phyloP scores from a whole-genome alignment of 495 filamentous ascomycete species.

The Talaromyces ruber region DNA sequence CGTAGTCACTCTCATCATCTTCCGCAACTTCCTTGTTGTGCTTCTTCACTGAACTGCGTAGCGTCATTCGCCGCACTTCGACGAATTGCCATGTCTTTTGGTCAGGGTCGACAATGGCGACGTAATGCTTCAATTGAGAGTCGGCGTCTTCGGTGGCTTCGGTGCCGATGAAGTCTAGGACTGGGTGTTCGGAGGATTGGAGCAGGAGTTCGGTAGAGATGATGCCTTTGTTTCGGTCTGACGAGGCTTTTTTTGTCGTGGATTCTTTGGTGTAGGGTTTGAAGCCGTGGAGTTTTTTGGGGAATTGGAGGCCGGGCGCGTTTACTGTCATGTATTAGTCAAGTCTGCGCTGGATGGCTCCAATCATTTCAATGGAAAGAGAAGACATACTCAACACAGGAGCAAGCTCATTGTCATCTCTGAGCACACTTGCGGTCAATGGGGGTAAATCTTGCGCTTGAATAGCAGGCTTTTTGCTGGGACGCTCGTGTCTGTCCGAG shows the following conservation, averaged over 20 bases:
- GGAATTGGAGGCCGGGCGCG: slow-evolving; percentile 55
- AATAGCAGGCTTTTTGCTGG: slow-evolving; percentile 57
- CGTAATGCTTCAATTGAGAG: slow-evolving; percentile 69
- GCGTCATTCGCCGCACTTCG: slow-evolving; percentile 64
- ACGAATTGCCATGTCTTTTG: slow-evolving; percentile 64
- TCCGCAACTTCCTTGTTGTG: slow-evolving; percentile 27
- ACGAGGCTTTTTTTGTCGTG: slow-evolving; percentile 18
- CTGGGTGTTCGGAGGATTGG: slow-evolving; percentile 64
- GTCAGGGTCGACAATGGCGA: slow-evolving; percentile 74
- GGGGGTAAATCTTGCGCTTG: slow-evolving; percentile 33
- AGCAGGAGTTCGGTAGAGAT: slow-evolving; percentile 60
- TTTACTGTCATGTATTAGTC: slow-evolving; percentile 40
- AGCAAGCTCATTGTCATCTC: slow-evolving; percentile 47
- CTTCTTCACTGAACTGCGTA: slow-evolving; percentile 56
- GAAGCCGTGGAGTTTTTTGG: slow-evolving; percentile 43
- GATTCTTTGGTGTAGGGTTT: slow-evolving; percentile 50
- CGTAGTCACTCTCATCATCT: slow-evolving; percentile 29
- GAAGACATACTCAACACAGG: slow-evolving; percentile 54
- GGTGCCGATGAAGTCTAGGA: slow-evolving; percentile 71
- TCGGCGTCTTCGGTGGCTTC: slow-evolving; percentile 62
- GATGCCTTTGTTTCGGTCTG: slow-evolving; percentile 35
- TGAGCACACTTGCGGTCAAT: slow-evolving; percentile 48
- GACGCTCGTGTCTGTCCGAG: slow-evolving; percentile 41
- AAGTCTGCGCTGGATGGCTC: background rate
- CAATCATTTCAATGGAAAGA: background rate